Evolutionary conservation across 2,329 filamentous ascomycete species (phyloP).

Genomic region (Penicillium expansum): DNA sequence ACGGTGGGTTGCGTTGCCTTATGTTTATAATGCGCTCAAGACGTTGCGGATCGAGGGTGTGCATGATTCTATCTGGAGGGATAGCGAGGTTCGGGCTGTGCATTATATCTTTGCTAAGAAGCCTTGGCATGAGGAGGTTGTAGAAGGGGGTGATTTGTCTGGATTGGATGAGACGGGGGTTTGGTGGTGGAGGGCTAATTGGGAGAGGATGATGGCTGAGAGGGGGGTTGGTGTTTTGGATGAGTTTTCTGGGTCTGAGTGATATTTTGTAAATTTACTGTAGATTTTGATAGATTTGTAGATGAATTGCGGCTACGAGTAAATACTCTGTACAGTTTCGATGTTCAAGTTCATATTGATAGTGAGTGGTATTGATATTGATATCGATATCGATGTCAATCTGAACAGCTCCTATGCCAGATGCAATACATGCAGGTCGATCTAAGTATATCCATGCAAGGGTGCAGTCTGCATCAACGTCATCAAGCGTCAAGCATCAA

Average conservation of each 20-base stretch:
- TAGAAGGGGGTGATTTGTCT: neutral
- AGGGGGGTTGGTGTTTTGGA: constrained; percentile 2
- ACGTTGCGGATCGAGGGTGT: constrained; percentile 49
- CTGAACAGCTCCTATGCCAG: constrained; percentile 1
- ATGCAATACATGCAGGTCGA: constrained; percentile 9
- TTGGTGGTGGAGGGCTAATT: constrained; percentile 18
- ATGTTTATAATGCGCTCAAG: constrained; percentile 61
- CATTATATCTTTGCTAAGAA: constrained; percentile 19
- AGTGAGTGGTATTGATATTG: neutral
- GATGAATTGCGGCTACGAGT: neutral
- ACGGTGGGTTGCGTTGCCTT: constrained; percentile 58
- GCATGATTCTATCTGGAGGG: constrained; percentile 14
- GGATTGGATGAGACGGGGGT: constrained; percentile 1
- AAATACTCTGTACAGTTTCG: neutral
- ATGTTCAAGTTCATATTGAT: neutral
- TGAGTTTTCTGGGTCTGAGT: neutral
- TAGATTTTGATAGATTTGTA: neutral
- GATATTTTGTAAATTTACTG: neutral
- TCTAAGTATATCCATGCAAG: constrained; percentile 9
- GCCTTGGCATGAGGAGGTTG: constrained; percentile 12
- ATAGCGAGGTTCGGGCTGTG: constrained; percentile 10
- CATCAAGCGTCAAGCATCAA: neutral
- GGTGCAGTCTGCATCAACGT: constrained; percentile 5
- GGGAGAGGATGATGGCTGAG: constrained; percentile 8
- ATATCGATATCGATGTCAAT: constrained; percentile 1